Evolutionary conservation across 2,329 filamentous ascomycete genomes (phyloP), one percentile per base, ranked within the genome.

Genomic region (Parastagonospora avenae): DNA sequence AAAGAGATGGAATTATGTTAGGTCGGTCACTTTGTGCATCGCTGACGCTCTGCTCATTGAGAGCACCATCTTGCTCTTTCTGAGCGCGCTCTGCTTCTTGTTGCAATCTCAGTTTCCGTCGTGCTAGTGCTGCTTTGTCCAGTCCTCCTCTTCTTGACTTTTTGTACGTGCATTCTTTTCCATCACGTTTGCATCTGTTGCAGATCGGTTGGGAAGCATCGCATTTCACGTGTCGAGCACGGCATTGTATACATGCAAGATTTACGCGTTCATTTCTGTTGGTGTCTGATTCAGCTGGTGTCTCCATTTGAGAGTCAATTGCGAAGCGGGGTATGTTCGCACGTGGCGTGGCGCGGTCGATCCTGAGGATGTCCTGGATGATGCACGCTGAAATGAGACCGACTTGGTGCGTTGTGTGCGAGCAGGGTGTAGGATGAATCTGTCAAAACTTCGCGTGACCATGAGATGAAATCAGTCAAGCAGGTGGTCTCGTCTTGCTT

Each of bases 71-170:
- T 8, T 59, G 59, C 39, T 47, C 39, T 8, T 59, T 57, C 39
- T 57, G 59, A 8, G 46, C 33, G 11, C 41, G 41, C 45, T 63
- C 55, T 32, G 56, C 51, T 52, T 72, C 59, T 48, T 66, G 59
- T 37, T 70, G 66, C 8, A 71, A 43, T 31, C 48, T 59, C 19
- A 69, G 38, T 8, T 62, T 59, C 35, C 70, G 62, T 32, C 59
- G 59, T 14, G 65, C 68, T 4, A 73, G 49, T 12, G 68, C 66
- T 28, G 64, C 70, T 52, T 70, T 71, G 40, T 66, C 65, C 1
- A 73, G 58, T 1, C 70, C 70, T 39, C 69, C 70, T 60, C 70
- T 63, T 56, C 64, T 57, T 10, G 68, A 71, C 39, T 69, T 71
- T 14, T 65, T 55, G 43, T 68, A 73, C 4, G 49, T 59, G 41